Base-by-base conservation (phyloP, 2,329 filamentous ascomycete species). In the Verticillium alfalfae region DNA sequence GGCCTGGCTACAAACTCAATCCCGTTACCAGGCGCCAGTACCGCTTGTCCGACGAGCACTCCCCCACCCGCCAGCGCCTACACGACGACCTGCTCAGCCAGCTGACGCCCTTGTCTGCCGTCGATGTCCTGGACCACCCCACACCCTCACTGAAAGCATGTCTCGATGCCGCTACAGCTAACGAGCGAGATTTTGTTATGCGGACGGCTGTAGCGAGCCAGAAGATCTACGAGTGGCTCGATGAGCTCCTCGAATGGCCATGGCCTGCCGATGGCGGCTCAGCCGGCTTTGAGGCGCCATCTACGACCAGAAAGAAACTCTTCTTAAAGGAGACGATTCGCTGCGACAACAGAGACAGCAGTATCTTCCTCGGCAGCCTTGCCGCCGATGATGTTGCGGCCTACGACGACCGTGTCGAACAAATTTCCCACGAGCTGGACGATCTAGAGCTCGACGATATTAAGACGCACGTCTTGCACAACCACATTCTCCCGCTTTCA, bases 401-500 rank as follows among this genome's bases (percentile, higher is more conserved):
- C 58, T 93, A 95, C 72, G 90, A 95, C 69, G 77, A 74, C 61
- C 86, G 93, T 45, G 80, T 96, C 13, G 88, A 91, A 60, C 85
- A 90, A 65, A 96, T 98, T 62, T 82, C 80, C 15, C 79, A 82
- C 55, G 87, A 88, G 61, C 79, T 95, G 77, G 85, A 90, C 61
- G 82, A 84, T 45, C 78, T 95, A 59, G 85, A 91, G 60, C 80
- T 96, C 45, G 91, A 98, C 70, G 92, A 96, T 66, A 88, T 99
- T 71, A 98, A 99, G 78, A 86, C 84, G 55, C 91, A 94, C 70
- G 90, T 97, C 67, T 79, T 97, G 65, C 88, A 89, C 73, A 91
- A 91, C 69, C 91, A 97, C 77, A 88, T 90, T 71, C 78, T 88
- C 66, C 84, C 83, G 8, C 79, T 79, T 66, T 87, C 84, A 62